Evolutionary conservation across 768 basidiomycete genomes (phyloP), one percentile per base, ranked within the genome.

Genomic region (Nidularia sp.): DNA sequence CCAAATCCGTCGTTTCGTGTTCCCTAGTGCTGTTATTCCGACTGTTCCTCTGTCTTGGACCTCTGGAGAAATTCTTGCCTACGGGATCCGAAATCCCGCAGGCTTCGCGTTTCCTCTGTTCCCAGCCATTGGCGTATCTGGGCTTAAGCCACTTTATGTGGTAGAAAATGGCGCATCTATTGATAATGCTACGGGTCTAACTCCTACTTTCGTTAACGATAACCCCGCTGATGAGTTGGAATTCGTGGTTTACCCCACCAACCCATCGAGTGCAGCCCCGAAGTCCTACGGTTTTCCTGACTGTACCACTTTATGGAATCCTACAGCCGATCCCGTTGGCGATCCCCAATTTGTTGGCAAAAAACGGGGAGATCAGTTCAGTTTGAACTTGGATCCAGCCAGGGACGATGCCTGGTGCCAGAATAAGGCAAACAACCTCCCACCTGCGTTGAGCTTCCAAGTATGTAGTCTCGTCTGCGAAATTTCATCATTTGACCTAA

Each of bases 121-220:
- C 3, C 50, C 49, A 7, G 25, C 47, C 6, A 34, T 18, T 18
- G 18, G 33, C 7, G 34, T 47, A 13, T 10, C 55, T 39, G 57
- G 35, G 31, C 15, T 48, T 6, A 53, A 50, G 18, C 47, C 57
- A 3, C 60, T 77, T 0, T 69, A 67, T 34, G 66, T 72, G 6
- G 68, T 78, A 22, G 75, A 77, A 48, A 78, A 78, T 47, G 73
- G 70, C 6, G 71, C 75, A 3, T 72, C 72, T 13, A 74, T 76
- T 45, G 70, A 74, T 57, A 67, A 70, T 48, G 65, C 69, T 7
- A 69, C 68, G 0, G 70, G 70, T 1, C 54, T 75, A n/a, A 74
- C 74, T 0, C 34, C 64, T 15, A 51, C 63, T 12, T 74, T 76
- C 50, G 72, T 69, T 25, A 77, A 76, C 53, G 74, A 77, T 60